Conservation (phyloP, 1,284 basidiomycete species). For the Dichomitus squalens region DNA sequence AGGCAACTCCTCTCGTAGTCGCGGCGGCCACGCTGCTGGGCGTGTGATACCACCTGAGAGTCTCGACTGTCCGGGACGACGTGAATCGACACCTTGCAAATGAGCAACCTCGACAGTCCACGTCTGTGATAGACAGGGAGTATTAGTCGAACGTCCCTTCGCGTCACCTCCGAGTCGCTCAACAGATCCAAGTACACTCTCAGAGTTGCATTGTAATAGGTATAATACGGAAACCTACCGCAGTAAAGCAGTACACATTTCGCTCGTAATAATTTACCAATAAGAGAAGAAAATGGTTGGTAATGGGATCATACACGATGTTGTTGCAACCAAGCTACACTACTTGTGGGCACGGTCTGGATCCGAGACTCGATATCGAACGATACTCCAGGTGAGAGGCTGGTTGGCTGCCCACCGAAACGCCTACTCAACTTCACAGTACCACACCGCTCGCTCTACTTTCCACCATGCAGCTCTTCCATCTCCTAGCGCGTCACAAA, state of each 20-base stretch:
- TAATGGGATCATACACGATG: slow-evolving; percentile 12
- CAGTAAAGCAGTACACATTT: neutral
- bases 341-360: neutral
- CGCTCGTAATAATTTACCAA: slow-evolving; percentile 9
- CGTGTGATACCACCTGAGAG: too few relatives aligned
- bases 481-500: too few relatives aligned
- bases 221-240: neutral
- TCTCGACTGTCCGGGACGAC: too few relatives aligned
- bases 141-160: too few relatives aligned
- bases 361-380: neutral
- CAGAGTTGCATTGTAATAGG: too few relatives aligned
- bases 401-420: neutral
- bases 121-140: too few relatives aligned
- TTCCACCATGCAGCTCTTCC: neutral
- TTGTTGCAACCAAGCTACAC: slow-evolving; percentile 15
- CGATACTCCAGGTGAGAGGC: neutral
- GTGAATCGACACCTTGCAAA: too few relatives aligned
- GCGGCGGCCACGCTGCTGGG: too few relatives aligned
- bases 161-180: too few relatives aligned
- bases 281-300: slow-evolving; percentile 3
- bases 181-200: neutral
- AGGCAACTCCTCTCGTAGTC: too few relatives aligned
- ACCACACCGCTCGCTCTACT: neutral
- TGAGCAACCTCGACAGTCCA: too few relatives aligned
- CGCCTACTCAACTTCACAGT: neutral